phyloP scores from a whole-genome alignment of 148 eudicot species.

The Gaultheria prostrata region DNA sequence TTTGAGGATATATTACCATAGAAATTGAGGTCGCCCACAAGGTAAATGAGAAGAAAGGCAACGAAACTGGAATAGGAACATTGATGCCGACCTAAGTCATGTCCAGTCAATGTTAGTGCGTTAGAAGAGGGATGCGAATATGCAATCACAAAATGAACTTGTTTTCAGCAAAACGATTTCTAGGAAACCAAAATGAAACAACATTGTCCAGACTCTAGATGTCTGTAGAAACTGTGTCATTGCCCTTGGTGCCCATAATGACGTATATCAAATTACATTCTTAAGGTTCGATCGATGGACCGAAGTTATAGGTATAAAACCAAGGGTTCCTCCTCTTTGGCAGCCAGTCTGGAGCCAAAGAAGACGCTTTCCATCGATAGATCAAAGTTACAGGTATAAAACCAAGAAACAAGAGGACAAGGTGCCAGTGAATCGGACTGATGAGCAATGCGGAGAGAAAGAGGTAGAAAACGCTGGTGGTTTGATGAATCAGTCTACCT shows the following conservation, averaged over 20 bases:
- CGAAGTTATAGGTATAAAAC: no score
- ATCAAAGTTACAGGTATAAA: no score
- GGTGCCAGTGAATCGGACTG: no score
- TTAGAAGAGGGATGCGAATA: not conserved
- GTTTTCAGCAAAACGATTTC: not conserved
- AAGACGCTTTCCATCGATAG: not conserved
- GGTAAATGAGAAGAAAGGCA: slow-evolving; percentile 92
- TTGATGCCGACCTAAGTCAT: slow-evolving; percentile 77
- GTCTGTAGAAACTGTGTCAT: no score
- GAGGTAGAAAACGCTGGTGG: not conserved
- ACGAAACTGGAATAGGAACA: slow-evolving; percentile 92
- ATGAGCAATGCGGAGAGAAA: not conserved
- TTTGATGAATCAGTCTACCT: not conserved
- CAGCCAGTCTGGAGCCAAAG: not conserved
- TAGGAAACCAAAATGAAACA: not conserved
- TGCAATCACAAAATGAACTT: not conserved
- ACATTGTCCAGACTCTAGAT: no score
- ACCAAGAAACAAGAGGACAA: not conserved
- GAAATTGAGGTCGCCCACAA: slow-evolving; percentile 96
- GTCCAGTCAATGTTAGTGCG: not conserved
- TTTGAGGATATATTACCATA: slow-evolving; percentile 49
- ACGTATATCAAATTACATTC: no score
- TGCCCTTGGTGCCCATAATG: no score
- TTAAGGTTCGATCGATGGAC: no score
- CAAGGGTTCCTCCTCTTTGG: not conserved